A percentile compares a stretch with the other conserved stretches of the same genome.
Evolutionary conservation across 2,329 filamentous ascomycete species (phyloP).

Genomic region (Annulohypoxylon truncatum): DNA sequence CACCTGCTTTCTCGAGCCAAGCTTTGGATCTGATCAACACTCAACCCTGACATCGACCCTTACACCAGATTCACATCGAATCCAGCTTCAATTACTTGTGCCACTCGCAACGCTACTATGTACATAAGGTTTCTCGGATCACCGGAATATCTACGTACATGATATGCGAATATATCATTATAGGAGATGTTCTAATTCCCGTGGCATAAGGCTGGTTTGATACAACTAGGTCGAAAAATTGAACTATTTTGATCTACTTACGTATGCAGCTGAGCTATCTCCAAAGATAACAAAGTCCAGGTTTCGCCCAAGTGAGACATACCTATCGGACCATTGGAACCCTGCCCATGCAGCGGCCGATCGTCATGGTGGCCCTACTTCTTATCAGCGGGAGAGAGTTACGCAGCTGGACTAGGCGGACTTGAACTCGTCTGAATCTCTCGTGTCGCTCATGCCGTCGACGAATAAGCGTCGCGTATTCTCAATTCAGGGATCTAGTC

Average conservation of each 20-base stretch:
- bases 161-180: background rate
- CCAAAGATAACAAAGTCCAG: background rate
- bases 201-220: background rate
- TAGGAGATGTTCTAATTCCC: background rate
- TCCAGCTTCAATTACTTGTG: slow-evolving; percentile 12
- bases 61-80: slow-evolving; percentile 5
- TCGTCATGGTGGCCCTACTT: background rate
- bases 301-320: slow-evolving; percentile 2
- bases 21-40: slow-evolving; percentile 24
- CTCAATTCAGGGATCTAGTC: slow-evolving; percentile 3
- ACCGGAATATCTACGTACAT: background rate
- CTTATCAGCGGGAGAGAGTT: slow-evolving; percentile 31
- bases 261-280: background rate
- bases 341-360: slow-evolving; percentile 4
- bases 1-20: slow-evolving; percentile 33
- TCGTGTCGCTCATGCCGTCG: background rate
- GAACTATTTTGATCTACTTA: background rate
- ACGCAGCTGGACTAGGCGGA: background rate
- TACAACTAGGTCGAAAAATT: background rate
- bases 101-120: background rate
- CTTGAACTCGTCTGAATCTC: background rate
- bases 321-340: background rate
- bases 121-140: background rate
- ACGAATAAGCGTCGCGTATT: slow-evolving; percentile 26
- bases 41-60: slow-evolving; percentile 7